These are phyloP conservation scores for Lepidium didymum DNA, from an alignment of 345 rosid species.

Conservation along the genomic window DNA sequence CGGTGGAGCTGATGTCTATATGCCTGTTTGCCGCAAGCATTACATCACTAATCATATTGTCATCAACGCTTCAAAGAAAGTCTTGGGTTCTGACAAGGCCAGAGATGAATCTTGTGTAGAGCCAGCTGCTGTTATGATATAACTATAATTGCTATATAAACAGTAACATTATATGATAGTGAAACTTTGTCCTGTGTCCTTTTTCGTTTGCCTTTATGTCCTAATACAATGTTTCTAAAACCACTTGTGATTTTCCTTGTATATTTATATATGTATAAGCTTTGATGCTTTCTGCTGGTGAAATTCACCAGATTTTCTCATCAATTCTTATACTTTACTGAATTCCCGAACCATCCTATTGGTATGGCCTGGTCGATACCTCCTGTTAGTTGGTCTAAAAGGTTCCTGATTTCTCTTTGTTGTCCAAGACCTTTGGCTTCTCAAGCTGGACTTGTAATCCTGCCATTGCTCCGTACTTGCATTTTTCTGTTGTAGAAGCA, in stretches of 20 bases:
- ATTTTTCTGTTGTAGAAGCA: slow-evolving; percentile 38
- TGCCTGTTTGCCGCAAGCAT: slow-evolving; percentile 90
- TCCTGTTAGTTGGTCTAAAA: slow-evolving; percentile 45
- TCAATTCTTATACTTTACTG: slow-evolving; percentile 38
- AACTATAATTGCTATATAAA: not conserved
- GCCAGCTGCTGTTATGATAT: slow-evolving; percentile 19
- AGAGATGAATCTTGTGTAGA: slow-evolving; percentile 22
- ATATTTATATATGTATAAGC: not conserved
- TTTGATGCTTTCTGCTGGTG: not conserved
- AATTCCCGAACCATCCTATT: slow-evolving; percentile 36
- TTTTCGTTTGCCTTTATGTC: not conserved
- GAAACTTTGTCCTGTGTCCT: not conserved
- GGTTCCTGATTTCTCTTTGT: slow-evolving; percentile 43
- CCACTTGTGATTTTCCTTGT: not conserved
- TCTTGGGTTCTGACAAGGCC: slow-evolving; percentile 25
- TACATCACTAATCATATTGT: slow-evolving; percentile 47
- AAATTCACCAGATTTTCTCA: slow-evolving; percentile 22
- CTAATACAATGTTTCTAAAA: not conserved
- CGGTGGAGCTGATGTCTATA: slow-evolving; percentile 73
- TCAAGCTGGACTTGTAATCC: slow-evolving; percentile 19
- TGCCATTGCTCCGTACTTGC: not conserved
- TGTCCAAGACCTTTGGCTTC: slow-evolving; percentile 31
- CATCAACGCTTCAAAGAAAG: slow-evolving; percentile 31
- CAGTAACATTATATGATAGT: not conserved
- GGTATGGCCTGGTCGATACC: slow-evolving; percentile 42